Conservation (phyloP, 106 monocot species). For the Dendrobium catenatum region DNA sequence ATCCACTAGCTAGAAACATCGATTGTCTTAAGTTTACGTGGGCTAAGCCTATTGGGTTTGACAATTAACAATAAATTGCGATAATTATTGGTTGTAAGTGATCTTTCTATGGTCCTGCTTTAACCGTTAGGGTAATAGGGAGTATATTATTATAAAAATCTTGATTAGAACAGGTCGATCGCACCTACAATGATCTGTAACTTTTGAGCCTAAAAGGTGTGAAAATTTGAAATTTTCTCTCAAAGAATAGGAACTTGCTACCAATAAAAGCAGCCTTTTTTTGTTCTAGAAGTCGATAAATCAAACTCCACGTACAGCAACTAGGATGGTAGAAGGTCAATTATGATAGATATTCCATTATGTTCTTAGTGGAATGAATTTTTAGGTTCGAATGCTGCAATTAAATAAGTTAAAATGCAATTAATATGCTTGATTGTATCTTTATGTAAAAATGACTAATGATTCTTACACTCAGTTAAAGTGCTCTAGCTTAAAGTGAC, state of each 20-base stretch:
- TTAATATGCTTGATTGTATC: too few species aligned
- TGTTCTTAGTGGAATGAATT: too few species aligned
- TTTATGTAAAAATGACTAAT: too few species aligned
- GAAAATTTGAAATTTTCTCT: not conserved
- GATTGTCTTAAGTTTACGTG: too few species aligned
- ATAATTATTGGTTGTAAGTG: too few species aligned
- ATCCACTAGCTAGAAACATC: too few species aligned
- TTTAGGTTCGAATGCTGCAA: too few species aligned
- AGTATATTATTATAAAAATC: not conserved
- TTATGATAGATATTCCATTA: not conserved
- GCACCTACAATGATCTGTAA: not conserved
- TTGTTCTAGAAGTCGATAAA: not conserved
- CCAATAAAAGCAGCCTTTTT: not conserved
- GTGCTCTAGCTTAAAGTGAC: too few species aligned
- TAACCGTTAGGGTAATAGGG: slow-evolving; percentile 2
- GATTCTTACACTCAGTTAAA: too few species aligned
- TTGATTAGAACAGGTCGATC: not conserved
- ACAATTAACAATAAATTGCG: too few species aligned
- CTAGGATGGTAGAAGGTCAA: not conserved
- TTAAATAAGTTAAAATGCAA: too few species aligned
- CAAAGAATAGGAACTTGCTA: not conserved
- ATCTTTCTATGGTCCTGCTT: not conserved
- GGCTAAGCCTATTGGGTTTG: too few species aligned
- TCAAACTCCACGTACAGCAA: not conserved
- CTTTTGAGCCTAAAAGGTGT: not conserved